These are phyloP conservation scores for Paramecium pentaurelia DNA, from an alignment of 73 alveolate genomes.

Conservation along the genomic window DNA sequence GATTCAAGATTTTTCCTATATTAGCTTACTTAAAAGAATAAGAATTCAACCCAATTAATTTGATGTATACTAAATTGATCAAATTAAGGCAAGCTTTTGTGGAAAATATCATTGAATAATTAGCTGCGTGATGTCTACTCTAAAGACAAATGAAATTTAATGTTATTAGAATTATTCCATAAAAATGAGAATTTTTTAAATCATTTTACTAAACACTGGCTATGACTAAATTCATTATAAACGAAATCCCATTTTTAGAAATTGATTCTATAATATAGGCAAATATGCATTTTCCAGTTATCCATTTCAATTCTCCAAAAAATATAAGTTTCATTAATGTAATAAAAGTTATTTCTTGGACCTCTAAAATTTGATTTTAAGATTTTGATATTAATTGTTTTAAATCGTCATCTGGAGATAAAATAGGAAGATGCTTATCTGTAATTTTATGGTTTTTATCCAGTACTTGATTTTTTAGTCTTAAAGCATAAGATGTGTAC, in stretches of 20 bases:
- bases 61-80: neutral
- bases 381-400: neutral
- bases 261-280: neutral
- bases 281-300: neutral
- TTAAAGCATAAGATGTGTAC: neutral
- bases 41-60: neutral
- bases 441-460: neutral
- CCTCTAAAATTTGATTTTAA: neutral
- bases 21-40: conserved; percentile 16
- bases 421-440: neutral
- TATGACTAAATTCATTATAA: neutral
- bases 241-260: neutral
- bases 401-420: neutral
- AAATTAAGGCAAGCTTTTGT: neutral
- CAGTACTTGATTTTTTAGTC: neutral
- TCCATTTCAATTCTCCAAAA: neutral
- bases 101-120: neutral
- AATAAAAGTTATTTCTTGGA: neutral
- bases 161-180: neutral
- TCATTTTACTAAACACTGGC: neutral
- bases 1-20: neutral
- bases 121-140: neutral
- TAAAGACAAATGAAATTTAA: neutral
- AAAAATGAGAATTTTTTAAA: neutral
- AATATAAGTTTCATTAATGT: neutral